Evolutionary conservation across 169 alveolate species (phyloP), one percentile per base, ranked within the genome.

Genomic region (Babesia gibsoni): DNA sequence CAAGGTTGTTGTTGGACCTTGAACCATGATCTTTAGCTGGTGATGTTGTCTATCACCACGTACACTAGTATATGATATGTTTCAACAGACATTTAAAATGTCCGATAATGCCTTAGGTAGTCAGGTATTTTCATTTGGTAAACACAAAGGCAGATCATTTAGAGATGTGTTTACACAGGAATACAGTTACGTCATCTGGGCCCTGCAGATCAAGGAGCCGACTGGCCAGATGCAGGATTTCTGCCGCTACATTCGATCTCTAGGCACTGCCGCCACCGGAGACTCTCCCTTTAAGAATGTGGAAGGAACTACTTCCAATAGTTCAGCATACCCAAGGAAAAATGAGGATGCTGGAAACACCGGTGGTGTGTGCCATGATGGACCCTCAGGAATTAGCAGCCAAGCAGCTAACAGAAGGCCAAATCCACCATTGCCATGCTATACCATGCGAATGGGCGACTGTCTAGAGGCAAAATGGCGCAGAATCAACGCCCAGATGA

Each of bases 61-160:
- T n/a, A n/a, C n/a, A n/a, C n/a, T n/a, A n/a, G n/a, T n/a, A n/a
- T n/a, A n/a, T n/a, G n/a, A n/a, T n/a, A n/a, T n/a, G n/a, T n/a
- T n/a, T n/a, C n/a, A n/a, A n/a, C 59, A 43, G 30, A 42, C 12
- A 59, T 10, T 23, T 16, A 56, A 32, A 59, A 59, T 59, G 70
- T 14, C 50, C 16, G 23, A n/a, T 0, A 35, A 4, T 0, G 18
- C 1, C 72, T 10, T 3, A 1, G 50, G 58, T 0, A 27, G 3
- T n/a, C 42, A 37, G n/a, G 54, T 68, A 25, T 79, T 84, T 61
- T 57, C 46, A 35, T 83, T 86, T 36, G 92, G 92, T 4, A 87
- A 87, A 66, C 69, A 87, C 52, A 82, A 79, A 18, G 92, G 92
- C 32, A 73, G 63, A 53, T 70, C 89, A n/a, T 87, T 83, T 56